Conservation (phyloP, 257 asterid genomes). For the Plantago elongata region DNA sequence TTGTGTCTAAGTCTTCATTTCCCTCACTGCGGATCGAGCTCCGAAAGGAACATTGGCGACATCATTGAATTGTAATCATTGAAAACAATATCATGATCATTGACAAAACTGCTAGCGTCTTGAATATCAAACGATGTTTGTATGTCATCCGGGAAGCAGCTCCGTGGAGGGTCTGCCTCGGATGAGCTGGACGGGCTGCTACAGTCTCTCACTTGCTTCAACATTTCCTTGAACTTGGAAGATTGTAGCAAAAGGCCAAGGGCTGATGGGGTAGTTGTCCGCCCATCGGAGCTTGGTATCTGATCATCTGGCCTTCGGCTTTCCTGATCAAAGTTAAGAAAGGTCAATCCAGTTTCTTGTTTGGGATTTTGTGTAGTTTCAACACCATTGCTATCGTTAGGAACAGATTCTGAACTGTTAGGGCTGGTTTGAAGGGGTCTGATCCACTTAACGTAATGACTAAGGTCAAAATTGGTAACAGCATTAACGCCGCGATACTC, state of each 20-base stretch:
- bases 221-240: slow-evolving; percentile 60
- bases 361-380: slow-evolving; percentile 21
- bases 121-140: slow-evolving; percentile 87
- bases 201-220: slow-evolving; percentile 33
- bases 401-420: slow-evolving; percentile 15
- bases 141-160: slow-evolving; percentile 81
- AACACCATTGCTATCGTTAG: slow-evolving; percentile 17
- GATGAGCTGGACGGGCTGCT: slow-evolving; percentile 35
- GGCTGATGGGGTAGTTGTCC: slow-evolving; percentile 39
- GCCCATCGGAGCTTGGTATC: slow-evolving; percentile 17
- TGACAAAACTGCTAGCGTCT: slow-evolving; percentile 50
- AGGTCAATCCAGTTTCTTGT: slow-evolving; percentile 24
- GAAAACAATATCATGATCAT: slow-evolving; percentile 62
- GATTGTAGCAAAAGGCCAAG: slow-evolving; percentile 55
- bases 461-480: slow-evolving; percentile 84
- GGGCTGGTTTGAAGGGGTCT: slow-evolving; percentile 26
- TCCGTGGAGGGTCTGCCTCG: slow-evolving; percentile 46
- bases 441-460: slow-evolving; percentile 66
- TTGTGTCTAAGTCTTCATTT: not conserved
- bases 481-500: slow-evolving; percentile 92
- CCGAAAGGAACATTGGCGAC: slow-evolving; percentile 60
- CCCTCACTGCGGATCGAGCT: slow-evolving; percentile 36
- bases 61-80: slow-evolving; percentile 48
- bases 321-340: slow-evolving; percentile 28
- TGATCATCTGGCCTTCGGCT: slow-evolving; percentile 23